Conservation (phyloP, 2,329 filamentous ascomycete genomes). For the Aspergillus sergii region DNA sequence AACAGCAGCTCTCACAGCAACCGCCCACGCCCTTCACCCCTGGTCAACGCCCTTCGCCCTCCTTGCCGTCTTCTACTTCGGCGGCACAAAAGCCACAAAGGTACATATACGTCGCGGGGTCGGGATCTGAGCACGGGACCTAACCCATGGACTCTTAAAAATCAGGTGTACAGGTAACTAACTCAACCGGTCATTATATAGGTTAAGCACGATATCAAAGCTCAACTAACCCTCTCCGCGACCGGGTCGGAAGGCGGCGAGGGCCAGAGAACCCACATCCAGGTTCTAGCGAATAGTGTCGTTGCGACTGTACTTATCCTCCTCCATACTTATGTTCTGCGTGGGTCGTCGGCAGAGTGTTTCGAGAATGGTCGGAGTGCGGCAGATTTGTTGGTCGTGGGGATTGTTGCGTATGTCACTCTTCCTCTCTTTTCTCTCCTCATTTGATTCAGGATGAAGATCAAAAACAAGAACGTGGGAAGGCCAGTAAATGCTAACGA, state of each 20-base stretch:
- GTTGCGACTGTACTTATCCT: constrained; percentile 70
- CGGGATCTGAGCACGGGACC: neutral
- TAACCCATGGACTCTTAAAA: neutral
- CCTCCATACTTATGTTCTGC: constrained; percentile 51
- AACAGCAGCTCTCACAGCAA: constrained; percentile 71
- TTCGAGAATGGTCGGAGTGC: constrained; percentile 38
- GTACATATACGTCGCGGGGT: constrained; percentile 44
- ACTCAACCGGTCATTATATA: constrained; percentile 36
- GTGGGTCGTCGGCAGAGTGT: constrained; percentile 31
- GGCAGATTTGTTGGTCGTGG: constrained; percentile 43
- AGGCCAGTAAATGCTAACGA: neutral
- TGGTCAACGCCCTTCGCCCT: constrained; percentile 91
- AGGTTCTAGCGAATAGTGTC: constrained; percentile 87
- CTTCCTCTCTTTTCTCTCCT: neutral
- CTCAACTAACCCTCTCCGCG: constrained; percentile 75
- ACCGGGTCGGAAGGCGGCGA: constrained; percentile 74
- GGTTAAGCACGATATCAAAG: constrained; percentile 87
- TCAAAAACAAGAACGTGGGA: neutral
- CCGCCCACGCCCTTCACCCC: constrained; percentile 84
- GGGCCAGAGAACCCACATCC: constrained; percentile 78
- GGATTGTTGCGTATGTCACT: constrained; percentile 42
- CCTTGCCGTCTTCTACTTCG: constrained; percentile 81
- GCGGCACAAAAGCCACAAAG: constrained; percentile 82
- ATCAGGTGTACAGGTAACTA: neutral
- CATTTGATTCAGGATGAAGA: neutral